Evolutionary conservation across 2,329 filamentous ascomycete genomes (phyloP).

Genomic region (Fusarium sp.): DNA sequence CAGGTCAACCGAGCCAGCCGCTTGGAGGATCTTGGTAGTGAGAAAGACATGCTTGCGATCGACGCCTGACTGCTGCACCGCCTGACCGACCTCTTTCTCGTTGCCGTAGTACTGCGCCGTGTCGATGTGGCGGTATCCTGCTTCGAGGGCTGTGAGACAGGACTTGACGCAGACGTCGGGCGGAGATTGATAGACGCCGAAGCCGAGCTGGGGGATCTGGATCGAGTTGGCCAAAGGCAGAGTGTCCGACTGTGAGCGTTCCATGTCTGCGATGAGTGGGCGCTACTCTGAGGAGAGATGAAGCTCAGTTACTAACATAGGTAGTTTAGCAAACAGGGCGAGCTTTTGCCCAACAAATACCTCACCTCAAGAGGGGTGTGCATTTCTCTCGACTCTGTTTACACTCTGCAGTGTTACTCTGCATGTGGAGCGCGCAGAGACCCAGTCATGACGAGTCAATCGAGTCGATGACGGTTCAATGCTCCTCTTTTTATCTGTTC

Average conservation of each 20-base stretch:
- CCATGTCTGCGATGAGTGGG: neutral
- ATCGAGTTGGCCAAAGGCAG: constrained; percentile 38
- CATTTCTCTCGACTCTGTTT: neutral
- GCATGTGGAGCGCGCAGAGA: constrained; percentile 4
- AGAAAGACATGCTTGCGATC: constrained; percentile 59
- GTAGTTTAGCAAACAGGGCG: no score
- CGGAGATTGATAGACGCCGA: constrained; percentile 72
- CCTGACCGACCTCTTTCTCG: constrained; percentile 59
- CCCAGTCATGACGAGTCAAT: constrained; percentile 20
- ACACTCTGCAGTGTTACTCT: neutral
- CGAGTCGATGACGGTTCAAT: constrained; percentile 29
- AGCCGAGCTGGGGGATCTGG: constrained; percentile 71
- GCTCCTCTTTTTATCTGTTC: constrained; percentile 10
- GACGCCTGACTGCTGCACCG: constrained; percentile 56
- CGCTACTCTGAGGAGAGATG: neutral
- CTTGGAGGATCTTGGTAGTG: constrained; percentile 61
- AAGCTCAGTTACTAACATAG: neutral
- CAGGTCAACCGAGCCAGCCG: constrained; percentile 60
- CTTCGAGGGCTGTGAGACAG: constrained; percentile 61
- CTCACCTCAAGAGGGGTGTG: constrained; percentile 20
- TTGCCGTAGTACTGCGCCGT: constrained; percentile 50
- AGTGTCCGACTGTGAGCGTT: constrained; percentile 28
- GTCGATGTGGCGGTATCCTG: constrained; percentile 66
- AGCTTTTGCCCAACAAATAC: no score
- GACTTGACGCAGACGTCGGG: constrained; percentile 63